phyloP scores from a whole-genome alignment of 1,139 yeast genomes.

The Sugiyamaella grinbergsii region DNA sequence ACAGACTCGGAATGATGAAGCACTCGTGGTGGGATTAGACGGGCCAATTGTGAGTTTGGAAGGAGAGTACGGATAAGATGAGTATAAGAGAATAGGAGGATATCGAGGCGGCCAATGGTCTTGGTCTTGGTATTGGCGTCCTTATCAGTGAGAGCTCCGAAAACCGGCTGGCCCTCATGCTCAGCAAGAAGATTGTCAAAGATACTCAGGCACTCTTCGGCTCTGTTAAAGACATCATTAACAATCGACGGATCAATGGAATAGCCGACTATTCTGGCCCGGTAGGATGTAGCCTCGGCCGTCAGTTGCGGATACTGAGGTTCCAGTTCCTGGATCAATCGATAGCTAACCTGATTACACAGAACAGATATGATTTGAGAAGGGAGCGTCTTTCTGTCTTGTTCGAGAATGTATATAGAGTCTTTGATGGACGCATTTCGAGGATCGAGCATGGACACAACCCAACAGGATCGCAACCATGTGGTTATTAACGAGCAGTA shows the following conservation, averaged over 20 bases:
- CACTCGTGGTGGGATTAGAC: slow-evolving; percentile 12
- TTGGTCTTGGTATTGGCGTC: not conserved
- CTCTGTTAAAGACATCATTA: slow-evolving; percentile 11
- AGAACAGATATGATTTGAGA: slow-evolving; percentile 23
- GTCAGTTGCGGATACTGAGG: slow-evolving; percentile 26
- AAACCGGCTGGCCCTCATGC: not conserved
- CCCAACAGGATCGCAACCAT: slow-evolving; percentile 41
- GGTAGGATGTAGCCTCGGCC: slow-evolving; percentile 12
- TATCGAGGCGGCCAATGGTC: slow-evolving; percentile 11
- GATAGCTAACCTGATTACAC: slow-evolving; percentile 25
- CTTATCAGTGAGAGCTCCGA: slow-evolving; percentile 1
- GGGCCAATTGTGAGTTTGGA: slow-evolving; percentile 9
- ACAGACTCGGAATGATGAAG: slow-evolving; percentile 5
- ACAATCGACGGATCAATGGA: slow-evolving; percentile 2
- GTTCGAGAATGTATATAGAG: slow-evolving; percentile 27
- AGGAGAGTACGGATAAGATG: slow-evolving; percentile 7
- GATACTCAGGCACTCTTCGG: slow-evolving; percentile 9
- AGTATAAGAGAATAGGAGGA: slow-evolving; percentile 16
- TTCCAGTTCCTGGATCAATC: slow-evolving; percentile 26
- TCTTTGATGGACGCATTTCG: slow-evolving; percentile 20
- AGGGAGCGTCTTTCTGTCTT: slow-evolving; percentile 27
- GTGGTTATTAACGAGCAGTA: slow-evolving; percentile 35
- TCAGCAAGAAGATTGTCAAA: slow-evolving; percentile 3
- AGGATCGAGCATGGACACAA: slow-evolving; percentile 31
- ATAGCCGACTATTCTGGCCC: slow-evolving; percentile 12